Percentiles rank a stretch among this genome's conserved stretches.
These are phyloP conservation scores for Casuarina equisetifolia DNA, from an alignment of 306 rosid genomes.

Conservation along the genomic window DNA sequence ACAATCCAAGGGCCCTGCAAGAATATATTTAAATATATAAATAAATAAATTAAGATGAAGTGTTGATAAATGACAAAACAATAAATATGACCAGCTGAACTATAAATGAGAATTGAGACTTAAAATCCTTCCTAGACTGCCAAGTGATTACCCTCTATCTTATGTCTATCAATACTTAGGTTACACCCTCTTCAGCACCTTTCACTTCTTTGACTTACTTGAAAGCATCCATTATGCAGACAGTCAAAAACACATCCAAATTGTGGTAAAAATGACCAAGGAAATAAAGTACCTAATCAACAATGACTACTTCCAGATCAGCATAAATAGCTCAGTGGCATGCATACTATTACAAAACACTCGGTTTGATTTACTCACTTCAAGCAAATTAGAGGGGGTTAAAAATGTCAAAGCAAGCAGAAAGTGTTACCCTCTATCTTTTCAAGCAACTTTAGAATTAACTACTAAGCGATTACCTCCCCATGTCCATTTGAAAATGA, in stretches of 20 bases:
- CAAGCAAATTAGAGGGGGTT: not conserved
- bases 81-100: no score
- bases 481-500: conserved; percentile 72
- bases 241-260: not conserved
- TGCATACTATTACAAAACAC: not conserved
- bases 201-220: not conserved
- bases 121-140: not conserved
- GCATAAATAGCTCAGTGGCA: not conserved
- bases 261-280: not conserved
- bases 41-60: no score
- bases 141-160: not conserved
- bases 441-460: not conserved
- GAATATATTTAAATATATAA: no score
- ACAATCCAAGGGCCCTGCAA: no score
- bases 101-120: conserved; percentile 1
- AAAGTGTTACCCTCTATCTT: not conserved
- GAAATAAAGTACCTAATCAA: not conserved
- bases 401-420: not conserved
- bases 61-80: no score
- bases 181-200: not conserved
- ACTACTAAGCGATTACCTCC: conserved; percentile 55
- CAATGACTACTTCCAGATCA: not conserved
- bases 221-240: not conserved
- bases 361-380: not conserved
- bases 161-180: not conserved